Percentiles rank a stretch among this genome's conserved stretches.
phyloP scores from a whole-genome alignment of 1,284 basidiomycete genomes.

The Violaceomyces palustris region DNA sequence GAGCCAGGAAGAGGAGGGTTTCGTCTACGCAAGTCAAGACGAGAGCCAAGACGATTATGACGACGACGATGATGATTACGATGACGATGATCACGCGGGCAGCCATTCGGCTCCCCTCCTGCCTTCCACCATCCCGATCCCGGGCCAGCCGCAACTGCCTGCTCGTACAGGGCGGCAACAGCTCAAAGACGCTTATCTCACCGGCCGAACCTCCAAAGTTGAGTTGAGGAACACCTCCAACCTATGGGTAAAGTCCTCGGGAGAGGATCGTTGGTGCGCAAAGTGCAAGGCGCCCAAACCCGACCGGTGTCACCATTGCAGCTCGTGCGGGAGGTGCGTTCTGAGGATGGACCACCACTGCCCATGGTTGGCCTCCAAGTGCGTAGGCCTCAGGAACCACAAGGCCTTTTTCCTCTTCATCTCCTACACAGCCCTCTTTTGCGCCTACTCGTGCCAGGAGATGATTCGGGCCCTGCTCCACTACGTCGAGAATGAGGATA shows the following conservation, averaged over 20 bases:
- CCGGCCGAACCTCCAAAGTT: neutral
- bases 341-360: slow-evolving; percentile 57
- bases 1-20: slow-evolving; percentile 1
- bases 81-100: neutral
- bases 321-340: slow-evolving; percentile 35
- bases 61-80: slow-evolving; percentile 1
- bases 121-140: slow-evolving; percentile 10
- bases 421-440: slow-evolving; percentile 42
- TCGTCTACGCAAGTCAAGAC: neutral
- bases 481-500: slow-evolving; percentile 19
- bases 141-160: slow-evolving; percentile 30
- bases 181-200: slow-evolving; percentile 13
- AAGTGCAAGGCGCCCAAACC: slow-evolving; percentile 46
- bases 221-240: slow-evolving; percentile 12
- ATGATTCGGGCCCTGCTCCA: slow-evolving; percentile 34
- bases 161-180: slow-evolving; percentile 30
- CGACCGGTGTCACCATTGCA: slow-evolving; percentile 48
- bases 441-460: slow-evolving; percentile 31
- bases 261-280: slow-evolving; percentile 39
- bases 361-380: slow-evolving; percentile 57
- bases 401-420: slow-evolving; percentile 53
- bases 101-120: slow-evolving; percentile 15
- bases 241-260: slow-evolving; percentile 40
- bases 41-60: neutral
- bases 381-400: slow-evolving; percentile 52